These are phyloP conservation scores for Solanum lycopersicoides DNA, from an alignment of 257 asterid species.

Conservation along the genomic window DNA sequence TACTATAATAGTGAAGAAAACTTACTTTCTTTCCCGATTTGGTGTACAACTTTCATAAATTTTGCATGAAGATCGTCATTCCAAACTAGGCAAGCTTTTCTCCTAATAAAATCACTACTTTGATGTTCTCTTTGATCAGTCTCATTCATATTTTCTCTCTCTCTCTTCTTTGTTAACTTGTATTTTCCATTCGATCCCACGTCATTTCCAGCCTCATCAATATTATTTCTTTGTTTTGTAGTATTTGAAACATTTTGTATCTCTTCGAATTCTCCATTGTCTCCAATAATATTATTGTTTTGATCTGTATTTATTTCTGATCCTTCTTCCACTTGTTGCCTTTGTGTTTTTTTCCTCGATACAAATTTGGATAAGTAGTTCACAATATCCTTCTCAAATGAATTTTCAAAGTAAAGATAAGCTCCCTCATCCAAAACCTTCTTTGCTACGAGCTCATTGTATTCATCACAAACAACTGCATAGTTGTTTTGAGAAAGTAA, in stretches of 20 bases:
- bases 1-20: background rate
- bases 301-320: background rate
- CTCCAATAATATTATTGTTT: background rate
- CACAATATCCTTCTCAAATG: background rate
- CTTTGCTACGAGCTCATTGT: background rate
- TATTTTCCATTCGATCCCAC: background rate
- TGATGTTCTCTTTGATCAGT: background rate
- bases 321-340: background rate
- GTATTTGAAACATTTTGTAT: background rate
- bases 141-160: background rate
- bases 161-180: background rate
- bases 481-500: no score
- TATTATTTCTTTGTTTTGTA: background rate
- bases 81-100: background rate
- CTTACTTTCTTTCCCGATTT: slow-evolving; percentile 26
- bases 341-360: background rate
- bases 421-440: background rate
- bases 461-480: background rate
- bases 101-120: background rate
- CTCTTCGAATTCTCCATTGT: background rate
- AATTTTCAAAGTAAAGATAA: background rate
- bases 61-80: background rate
- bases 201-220: background rate
- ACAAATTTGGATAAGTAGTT: background rate
- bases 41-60: background rate